These are phyloP conservation scores for Termitomyces sp. DNA, from an alignment of 768 basidiomycete species.

Conservation along the genomic window DNA sequence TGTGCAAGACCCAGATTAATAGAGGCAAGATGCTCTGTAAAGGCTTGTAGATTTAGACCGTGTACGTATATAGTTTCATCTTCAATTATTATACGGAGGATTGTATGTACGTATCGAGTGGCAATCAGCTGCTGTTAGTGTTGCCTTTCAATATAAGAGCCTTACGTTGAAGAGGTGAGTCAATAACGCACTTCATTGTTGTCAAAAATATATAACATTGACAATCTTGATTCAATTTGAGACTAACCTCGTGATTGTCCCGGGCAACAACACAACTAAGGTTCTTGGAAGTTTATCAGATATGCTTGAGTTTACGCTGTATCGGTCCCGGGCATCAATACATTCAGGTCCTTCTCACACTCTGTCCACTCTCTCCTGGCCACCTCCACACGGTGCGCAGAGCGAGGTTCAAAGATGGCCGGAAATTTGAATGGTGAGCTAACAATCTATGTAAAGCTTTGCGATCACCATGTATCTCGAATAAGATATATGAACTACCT, in stretches of 20 bases:
- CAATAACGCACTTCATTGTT: too few species aligned
- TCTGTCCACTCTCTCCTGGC: not conserved
- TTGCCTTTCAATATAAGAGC: too few species aligned
- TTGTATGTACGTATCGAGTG: too few species aligned
- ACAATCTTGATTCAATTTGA: too few species aligned
- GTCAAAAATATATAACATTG: too few species aligned
- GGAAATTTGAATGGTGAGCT: not conserved
- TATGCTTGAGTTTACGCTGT: too few species aligned
- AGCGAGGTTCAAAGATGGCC: not conserved
- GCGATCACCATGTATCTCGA: not conserved
- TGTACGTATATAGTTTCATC: not conserved
- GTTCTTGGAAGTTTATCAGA: too few species aligned
- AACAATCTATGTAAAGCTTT: not conserved
- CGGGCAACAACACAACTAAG: too few species aligned
- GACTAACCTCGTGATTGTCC: too few species aligned
- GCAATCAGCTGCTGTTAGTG: too few species aligned
- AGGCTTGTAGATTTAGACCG: conserved; percentile 38
- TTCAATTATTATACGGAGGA: not conserved
- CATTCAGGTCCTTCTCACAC: not conserved
- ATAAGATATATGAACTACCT: not conserved
- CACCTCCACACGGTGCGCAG: not conserved
- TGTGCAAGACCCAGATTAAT: conserved; percentile 71
- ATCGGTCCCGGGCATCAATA: not conserved
- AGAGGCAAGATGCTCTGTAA: conserved; percentile 72
- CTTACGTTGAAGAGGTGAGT: too few species aligned